Base-by-base conservation (phyloP, 1,139 yeast species). In the Entelexis paramagnoliae region DNA sequence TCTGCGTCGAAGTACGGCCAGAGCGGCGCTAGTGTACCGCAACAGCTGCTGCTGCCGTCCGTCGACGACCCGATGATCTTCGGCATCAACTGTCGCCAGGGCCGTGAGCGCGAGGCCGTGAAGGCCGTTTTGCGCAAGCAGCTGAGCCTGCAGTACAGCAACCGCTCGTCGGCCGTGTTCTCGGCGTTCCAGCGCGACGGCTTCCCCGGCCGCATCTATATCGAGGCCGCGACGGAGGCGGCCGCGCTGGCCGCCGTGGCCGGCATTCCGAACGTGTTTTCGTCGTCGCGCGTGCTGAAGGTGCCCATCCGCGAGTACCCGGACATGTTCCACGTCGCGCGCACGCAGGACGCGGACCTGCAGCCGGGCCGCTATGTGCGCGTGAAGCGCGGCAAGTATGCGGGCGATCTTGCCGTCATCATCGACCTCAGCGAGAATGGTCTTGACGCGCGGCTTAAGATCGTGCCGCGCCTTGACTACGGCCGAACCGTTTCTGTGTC, bases 241-340 rank as follows among this genome's bases (percentile, higher is more conserved):
- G 96, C 96, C 22, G 95, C 91, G 48, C 86, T 83, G 63, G 81
- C 79, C 56, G 96, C 96, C 14, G 75, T 91, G 57, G 77, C 79
- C 47, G 97, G 97, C 68, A 78, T 93, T 68, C 91, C 93, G 43
- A 89, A 88, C 66, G 81, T 91, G 36, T 84, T 80, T 61, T 56
- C 65, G 19, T 60, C 65, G 36, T 73, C 81, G 53, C 74, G 79
- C 58, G 86, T 88, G 69, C 75, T 89, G 45, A 74, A 91, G 59
- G 96, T 91, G 42, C 97, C 98, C 3, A 94, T 91, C 54, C 87
- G 87, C 64, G 98, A 91, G 68, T 85, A 89, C 66, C 96, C 96
- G 4, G 95, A 89, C 66, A 74, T 93, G 63, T 75, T 91, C 66
- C 84, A 94, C 63, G 96, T 94, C 59, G 86, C 83, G 53, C 88